Conservation (phyloP, 441 rosid genomes). For the Populus trichocarpa region DNA sequence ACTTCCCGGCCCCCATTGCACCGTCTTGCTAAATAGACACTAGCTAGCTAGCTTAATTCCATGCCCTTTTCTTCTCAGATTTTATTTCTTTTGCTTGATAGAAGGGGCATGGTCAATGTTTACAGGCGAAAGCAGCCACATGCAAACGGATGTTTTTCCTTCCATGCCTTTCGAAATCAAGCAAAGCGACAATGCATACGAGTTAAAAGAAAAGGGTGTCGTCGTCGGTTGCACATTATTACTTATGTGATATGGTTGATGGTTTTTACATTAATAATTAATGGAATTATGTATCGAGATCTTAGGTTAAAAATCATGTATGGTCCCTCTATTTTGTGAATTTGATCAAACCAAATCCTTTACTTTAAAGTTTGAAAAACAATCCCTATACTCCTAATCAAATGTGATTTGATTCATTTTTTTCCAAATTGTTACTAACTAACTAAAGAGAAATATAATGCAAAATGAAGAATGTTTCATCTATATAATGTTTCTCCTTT, state of each 20-base stretch:
- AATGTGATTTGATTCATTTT: no score
- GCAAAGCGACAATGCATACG: conserved; percentile 1
- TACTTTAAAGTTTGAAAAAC: not conserved
- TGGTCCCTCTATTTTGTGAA: not conserved
- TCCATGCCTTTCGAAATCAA: conserved; percentile 10
- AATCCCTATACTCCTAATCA: not conserved
- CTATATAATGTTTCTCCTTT: no score
- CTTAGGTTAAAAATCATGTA: not conserved
- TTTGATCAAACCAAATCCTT: not conserved
- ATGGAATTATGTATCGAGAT: no score
- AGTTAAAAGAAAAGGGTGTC: conserved; percentile 12
- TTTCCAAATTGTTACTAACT: no score
- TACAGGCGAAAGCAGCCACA: conserved; percentile 20
- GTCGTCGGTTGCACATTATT: not conserved
- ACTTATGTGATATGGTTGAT: not conserved
- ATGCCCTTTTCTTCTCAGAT: not conserved
- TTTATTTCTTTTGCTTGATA: not conserved
- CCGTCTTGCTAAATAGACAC: no score
- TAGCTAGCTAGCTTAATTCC: not conserved
- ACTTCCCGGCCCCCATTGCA: no score
- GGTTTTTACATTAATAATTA: no score
- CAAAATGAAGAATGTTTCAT: no score
- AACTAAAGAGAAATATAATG: no score
- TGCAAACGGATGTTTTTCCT: conserved; percentile 6
- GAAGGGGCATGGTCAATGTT: conserved; percentile 11